These are phyloP conservation scores for Pseudozyma sp. DNA, from an alignment of 1,284 basidiomycete genomes.

Conservation along the genomic window DNA sequence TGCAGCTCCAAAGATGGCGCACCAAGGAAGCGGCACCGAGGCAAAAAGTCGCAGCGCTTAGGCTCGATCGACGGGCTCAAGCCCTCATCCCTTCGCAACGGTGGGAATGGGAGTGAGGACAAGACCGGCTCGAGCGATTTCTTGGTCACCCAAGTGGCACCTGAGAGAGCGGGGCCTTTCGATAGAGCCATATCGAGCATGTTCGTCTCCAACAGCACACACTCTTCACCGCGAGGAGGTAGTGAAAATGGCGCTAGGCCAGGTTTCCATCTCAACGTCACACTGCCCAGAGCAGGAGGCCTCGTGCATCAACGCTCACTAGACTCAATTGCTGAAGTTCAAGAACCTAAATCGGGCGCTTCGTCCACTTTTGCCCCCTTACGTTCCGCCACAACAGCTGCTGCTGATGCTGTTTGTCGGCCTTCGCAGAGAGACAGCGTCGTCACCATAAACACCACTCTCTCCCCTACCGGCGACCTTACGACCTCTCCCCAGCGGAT, in stretches of 20 bases:
- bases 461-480: too few relatives aligned
- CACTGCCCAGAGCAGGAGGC: neutral
- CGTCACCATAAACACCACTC: too few relatives aligned
- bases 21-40: neutral
- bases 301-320: conserved; percentile 22
- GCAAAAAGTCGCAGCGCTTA: conserved; percentile 9
- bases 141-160: neutral
- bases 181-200: conserved; percentile 20
- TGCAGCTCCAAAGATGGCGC: neutral
- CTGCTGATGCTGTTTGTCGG: neutral
- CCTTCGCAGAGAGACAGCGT: too few relatives aligned
- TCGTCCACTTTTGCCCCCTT: neutral
- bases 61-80: conserved; percentile 16
- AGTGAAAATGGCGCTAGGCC: neutral
- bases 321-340: conserved; percentile 37
- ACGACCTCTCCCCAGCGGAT: too few relatives aligned
- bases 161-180: conserved; percentile 10
- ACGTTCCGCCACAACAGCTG: neutral
- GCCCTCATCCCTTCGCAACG: neutral
- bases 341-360: conserved; percentile 10
- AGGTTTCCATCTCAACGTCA: neutral
- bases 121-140: conserved; percentile 7
- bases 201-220: neutral
- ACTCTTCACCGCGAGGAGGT: neutral
- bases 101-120: conserved; percentile 2